Base-by-base conservation (phyloP, 768 basidiomycete species). In the Suillus tomentosus region DNA sequence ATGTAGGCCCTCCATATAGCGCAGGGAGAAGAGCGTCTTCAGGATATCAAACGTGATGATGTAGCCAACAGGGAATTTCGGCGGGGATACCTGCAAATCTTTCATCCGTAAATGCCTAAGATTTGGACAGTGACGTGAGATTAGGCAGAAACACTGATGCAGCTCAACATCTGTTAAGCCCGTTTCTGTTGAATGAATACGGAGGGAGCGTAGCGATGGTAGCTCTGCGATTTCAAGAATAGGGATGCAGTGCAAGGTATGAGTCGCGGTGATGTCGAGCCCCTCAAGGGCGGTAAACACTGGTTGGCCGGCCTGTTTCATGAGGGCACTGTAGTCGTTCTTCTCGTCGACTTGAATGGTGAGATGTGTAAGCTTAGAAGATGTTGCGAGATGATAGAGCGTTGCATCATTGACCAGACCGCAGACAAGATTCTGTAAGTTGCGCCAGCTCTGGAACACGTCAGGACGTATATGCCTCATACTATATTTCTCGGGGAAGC, bases 1-100 rank as follows among this genome's bases (percentile, higher is more conserved):
- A 37, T 61, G 60, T 2, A 61, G 60, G 13, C 13, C 15, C n/a
- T 45, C 48, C 27, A 61, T 9, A 54, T 54, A 36, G 14, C n/a
- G 8, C 9, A 61, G 50, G 6, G 36, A 55, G 48, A 45, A 45
- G 11, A 61, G 60, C 5, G 31, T 17, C 7, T 54, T 34, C n/a
- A 61, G 8, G 43, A 14, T 56, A 54, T 54, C 47, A 24, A 56
- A 61, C n/a, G 60, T 61, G 36, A 56, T 61, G 36, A 19, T 37
- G 17, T 56, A 61, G 6, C 48, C 60, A 15, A 22, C n/a, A 45
- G 48, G 43, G 10, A 61, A 61, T 42, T 61, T 17, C 17, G 60
- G 27, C 6, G 60, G 60, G 3, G 42, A 57, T 24, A 57, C 22
- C 15, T 57, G 37, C 9, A 39, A 17, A 27, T 57, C 56, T 57